phyloP scores from a whole-genome alignment of 768 basidiomycete genomes.

The Lactarius tabidus region DNA sequence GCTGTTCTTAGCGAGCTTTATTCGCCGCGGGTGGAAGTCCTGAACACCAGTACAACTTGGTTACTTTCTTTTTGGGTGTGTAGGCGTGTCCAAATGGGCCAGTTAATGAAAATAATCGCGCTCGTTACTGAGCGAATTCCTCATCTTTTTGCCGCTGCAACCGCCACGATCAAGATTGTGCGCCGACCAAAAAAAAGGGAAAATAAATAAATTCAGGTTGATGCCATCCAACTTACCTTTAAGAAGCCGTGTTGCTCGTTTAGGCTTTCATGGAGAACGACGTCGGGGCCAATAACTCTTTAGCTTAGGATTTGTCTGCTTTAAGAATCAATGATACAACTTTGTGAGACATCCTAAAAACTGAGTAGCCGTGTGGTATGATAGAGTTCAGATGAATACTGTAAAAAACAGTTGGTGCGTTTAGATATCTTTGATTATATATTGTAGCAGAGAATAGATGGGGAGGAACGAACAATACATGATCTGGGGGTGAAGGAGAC shows the following conservation, averaged over 20 bases:
- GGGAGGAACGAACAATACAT: not conserved
- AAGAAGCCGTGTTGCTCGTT: not conserved
- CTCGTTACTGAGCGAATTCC: not conserved
- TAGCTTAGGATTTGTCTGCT: not conserved
- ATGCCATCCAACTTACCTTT: not conserved
- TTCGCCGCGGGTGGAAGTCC: slow-evolving; percentile 10
- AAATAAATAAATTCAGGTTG: slow-evolving; percentile 9
- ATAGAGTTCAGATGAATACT: slow-evolving; percentile 21
- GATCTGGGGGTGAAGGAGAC: not conserved
- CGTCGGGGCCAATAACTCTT: slow-evolving; percentile 11
- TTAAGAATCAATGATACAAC: slow-evolving; percentile 16
- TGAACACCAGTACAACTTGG: not conserved
- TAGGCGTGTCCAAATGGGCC: slow-evolving; percentile 7
- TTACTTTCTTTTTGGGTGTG: not conserved
- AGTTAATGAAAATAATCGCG: not conserved
- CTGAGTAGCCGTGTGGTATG: slow-evolving; percentile 13
- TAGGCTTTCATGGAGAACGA: not conserved
- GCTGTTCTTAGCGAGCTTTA: not conserved
- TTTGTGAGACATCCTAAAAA: slow-evolving; percentile 7
- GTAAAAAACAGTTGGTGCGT: slow-evolving; percentile 14
- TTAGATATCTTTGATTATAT: slow-evolving; percentile 20
- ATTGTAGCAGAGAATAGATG: slow-evolving; percentile 15
- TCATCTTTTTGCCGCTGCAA: not conserved
- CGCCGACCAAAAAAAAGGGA: not conserved
- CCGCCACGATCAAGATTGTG: slow-evolving; percentile 14